Evolutionary conservation across 1,284 basidiomycete species (phyloP).

Genomic region (Austroboletus niveus): DNA sequence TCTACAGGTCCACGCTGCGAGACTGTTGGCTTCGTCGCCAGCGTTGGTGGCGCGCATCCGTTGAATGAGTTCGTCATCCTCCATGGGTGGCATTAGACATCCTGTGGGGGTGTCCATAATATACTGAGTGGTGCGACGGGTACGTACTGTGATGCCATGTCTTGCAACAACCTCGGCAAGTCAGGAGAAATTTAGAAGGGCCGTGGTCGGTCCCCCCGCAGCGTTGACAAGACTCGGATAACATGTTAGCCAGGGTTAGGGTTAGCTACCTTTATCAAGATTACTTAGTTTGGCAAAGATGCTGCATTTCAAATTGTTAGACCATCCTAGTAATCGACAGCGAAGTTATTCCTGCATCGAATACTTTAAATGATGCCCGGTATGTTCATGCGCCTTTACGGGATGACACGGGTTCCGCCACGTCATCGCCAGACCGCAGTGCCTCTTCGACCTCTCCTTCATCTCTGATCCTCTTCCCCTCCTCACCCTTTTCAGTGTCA

Average conservation of each 20-base stretch:
- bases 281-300: background rate
- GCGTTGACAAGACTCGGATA: conserved; percentile 21
- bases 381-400: no score
- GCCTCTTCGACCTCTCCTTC: no score
- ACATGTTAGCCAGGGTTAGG: conserved; percentile 22
- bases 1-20: conserved; percentile 25
- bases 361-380: no score
- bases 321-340: no score
- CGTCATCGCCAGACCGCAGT: no score
- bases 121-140: background rate
- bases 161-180: conserved; percentile 24
- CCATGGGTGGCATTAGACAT: conserved; percentile 29
- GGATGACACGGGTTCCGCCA: no score
- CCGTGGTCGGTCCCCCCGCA: conserved; percentile 19
- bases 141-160: conserved; percentile 33
- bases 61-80: conserved; percentile 22
- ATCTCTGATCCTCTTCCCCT: no score
- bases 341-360: no score
- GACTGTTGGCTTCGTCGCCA: conserved; percentile 15
- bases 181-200: conserved; percentile 27
- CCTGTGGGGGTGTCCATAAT: conserved; percentile 15
- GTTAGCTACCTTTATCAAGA: conserved; percentile 11
- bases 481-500: conserved; percentile 17
- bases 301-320: no score
- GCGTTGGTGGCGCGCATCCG: conserved; percentile 21